Conservation (phyloP, 371 early-diverging fungal genomes). For the Apophysomyces variabilis region DNA sequence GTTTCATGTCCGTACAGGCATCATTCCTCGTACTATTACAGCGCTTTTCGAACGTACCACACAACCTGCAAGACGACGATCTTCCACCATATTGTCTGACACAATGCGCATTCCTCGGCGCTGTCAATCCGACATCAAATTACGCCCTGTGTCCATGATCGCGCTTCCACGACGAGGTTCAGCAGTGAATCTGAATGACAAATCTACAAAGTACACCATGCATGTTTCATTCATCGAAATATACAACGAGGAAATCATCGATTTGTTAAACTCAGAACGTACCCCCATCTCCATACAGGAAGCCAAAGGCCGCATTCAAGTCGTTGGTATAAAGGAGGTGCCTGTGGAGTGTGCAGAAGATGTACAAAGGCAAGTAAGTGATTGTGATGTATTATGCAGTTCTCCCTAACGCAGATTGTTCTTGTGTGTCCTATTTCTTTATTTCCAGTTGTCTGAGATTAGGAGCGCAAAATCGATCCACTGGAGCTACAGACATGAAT, state of each 20-base stretch:
- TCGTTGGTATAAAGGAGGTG: constrained; percentile 90
- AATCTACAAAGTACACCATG: constrained; percentile 49
- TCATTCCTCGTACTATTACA: constrained; percentile 89
- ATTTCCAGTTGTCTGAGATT: constrained; percentile 60
- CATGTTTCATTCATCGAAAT: constrained; percentile 88
- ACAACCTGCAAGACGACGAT: constrained; percentile 18
- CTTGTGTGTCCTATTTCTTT: not conserved
- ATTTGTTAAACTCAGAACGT: constrained; percentile 72
- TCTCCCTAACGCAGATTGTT: not conserved
- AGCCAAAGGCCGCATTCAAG: constrained; percentile 90
- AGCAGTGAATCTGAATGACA: not conserved
- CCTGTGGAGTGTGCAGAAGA: constrained; percentile 76
- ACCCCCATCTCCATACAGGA: constrained; percentile 86
- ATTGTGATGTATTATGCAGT: not conserved
- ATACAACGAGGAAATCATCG: constrained; percentile 96
- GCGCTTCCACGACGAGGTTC: constrained; percentile 17
- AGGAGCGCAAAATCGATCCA: constrained; percentile 88
- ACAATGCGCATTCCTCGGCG: constrained; percentile 15
- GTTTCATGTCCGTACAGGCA: constrained; percentile 53
- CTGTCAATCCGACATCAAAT: constrained; percentile 18
- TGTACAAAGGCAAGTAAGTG: constrained; percentile 65
- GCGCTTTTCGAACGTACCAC: constrained; percentile 65
- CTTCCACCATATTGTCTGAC: constrained; percentile 1
- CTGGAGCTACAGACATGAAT: constrained; percentile 98
- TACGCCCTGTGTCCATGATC: constrained; percentile 44